Evolutionary conservation across 345 rosid species (phyloP).

Genomic region (Schrenkiella parvula): DNA sequence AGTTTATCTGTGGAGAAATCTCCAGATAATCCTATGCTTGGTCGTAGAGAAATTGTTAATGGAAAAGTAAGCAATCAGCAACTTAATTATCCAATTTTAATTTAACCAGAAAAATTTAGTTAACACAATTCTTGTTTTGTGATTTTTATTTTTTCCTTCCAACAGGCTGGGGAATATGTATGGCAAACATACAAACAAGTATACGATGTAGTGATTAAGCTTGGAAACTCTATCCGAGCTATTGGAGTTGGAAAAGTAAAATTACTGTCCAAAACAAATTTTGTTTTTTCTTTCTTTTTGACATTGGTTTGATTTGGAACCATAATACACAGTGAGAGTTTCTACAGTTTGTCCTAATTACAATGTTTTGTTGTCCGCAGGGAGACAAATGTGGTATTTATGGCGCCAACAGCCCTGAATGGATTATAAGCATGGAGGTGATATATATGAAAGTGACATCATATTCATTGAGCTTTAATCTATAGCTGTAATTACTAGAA

Average conservation of each 20-base stretch:
- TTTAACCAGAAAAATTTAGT: not conserved
- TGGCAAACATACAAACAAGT: slow-evolving; percentile 90
- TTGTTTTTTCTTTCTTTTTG: not conserved
- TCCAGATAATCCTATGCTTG: slow-evolving; percentile 86
- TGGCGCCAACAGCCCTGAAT: slow-evolving; percentile 83
- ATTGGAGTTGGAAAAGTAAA: slow-evolving; percentile 83
- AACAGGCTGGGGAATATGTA: slow-evolving; percentile 74
- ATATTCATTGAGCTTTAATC: not conserved
- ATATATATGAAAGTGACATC: not conserved
- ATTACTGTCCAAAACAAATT: slow-evolving; percentile 2
- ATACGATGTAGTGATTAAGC: slow-evolving; percentile 66
- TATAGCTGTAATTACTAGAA: not conserved
- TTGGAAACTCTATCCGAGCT: slow-evolving; percentile 77
- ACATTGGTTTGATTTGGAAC: too few relatives aligned
- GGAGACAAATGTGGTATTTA: slow-evolving; percentile 88
- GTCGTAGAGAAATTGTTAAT: slow-evolving; percentile 66
- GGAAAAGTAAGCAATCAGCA: slow-evolving; percentile 52
- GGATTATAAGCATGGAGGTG: slow-evolving; percentile 99
- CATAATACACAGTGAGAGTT: not conserved
- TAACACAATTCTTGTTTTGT: not conserved
- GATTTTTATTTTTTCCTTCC: not conserved
- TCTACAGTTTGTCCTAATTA: not conserved
- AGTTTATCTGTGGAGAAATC: slow-evolving; percentile 52
- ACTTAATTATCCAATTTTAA: slow-evolving; percentile 1
- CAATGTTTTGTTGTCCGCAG: slow-evolving; percentile 34